phyloP scores from a whole-genome alignment of 345 rosid species.

The Firmiana major region DNA sequence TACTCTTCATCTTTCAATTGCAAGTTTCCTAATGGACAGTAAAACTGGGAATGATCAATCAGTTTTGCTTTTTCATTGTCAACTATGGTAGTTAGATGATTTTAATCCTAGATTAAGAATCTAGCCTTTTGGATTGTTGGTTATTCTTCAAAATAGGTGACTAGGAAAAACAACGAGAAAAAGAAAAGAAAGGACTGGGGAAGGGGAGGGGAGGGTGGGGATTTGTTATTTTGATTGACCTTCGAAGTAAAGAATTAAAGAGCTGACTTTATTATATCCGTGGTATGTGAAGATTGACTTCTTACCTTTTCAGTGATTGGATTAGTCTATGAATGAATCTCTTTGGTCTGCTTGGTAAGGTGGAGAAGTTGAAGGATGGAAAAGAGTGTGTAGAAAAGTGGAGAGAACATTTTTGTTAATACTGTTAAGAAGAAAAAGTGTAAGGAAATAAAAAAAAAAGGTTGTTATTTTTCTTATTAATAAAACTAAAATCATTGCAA shows the following conservation, averaged over 20 bases:
- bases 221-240: neutral
- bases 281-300: neutral
- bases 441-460: too few species aligned
- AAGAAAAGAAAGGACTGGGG: neutral
- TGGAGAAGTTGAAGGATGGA: too few species aligned
- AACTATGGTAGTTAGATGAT: neutral
- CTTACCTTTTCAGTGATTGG: neutral
- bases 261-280: neutral
- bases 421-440: too few species aligned
- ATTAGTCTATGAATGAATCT: neutral
- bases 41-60: neutral
- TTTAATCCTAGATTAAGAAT: neutral
- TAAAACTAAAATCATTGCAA: too few species aligned
- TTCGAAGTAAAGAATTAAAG: neutral
- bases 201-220: neutral
- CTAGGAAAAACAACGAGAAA: neutral
- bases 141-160: neutral
- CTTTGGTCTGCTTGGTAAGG: too few species aligned
- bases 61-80: neutral
- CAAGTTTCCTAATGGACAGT: neutral
- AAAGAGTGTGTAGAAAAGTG: too few species aligned
- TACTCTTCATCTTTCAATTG: neutral
- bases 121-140: neutral
- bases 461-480: too few species aligned
- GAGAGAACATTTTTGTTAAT: too few species aligned